Evolutionary conservation across 1,284 basidiomycete species (phyloP), one percentile per base, ranked within the genome.

Genomic region (Moesziomyces sp.): DNA sequence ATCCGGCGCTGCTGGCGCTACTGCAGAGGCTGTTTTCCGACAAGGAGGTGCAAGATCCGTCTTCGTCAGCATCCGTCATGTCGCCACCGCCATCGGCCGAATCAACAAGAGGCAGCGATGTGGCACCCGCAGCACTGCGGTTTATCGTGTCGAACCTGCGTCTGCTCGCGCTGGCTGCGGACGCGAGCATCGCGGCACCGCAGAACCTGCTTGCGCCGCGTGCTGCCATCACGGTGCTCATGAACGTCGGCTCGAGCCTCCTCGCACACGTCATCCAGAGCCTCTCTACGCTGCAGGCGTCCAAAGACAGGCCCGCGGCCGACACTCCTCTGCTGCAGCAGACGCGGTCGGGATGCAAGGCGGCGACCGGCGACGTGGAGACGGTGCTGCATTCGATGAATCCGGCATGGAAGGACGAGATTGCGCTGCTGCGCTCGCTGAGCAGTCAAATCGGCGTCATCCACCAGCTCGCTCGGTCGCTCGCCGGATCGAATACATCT

Each of bases 391-490:
- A 55, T 5, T 57, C 61, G 8, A 68, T 74, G 71, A 69, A 74
- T 19, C 71, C 71, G 33, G 61, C 65, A 14, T 74, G 71, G 71
- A 69, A 68, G 46, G 65, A 63, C 46, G 71, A 74, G 47, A 74
- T 74, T 18, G 65, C 65, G 1, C 65, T 74, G 33, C 44, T 74
- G 30, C 71, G 65, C 48, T 59, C 60, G 0, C 35, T 74, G 13
- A 62, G 53, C 43, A 61, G 65, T 14, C 71, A 74, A 23, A 65
- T 74, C 28, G 57, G 58, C n/a, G 53, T 73, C 58, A 68, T 67
- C 33, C 52, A 58, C 14, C 59, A 73, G 28, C 38, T 67, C 30
- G 38, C 52, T 33, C 49, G 64, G 18, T 33, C 58, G 5, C 53
- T 67, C 18, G 13, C 57, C 9, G 56, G 56, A n/a, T 21, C 51